Base-by-base conservation (phyloP, 2,329 filamentous ascomycete genomes). In the Colletotrichum cereale region DNA sequence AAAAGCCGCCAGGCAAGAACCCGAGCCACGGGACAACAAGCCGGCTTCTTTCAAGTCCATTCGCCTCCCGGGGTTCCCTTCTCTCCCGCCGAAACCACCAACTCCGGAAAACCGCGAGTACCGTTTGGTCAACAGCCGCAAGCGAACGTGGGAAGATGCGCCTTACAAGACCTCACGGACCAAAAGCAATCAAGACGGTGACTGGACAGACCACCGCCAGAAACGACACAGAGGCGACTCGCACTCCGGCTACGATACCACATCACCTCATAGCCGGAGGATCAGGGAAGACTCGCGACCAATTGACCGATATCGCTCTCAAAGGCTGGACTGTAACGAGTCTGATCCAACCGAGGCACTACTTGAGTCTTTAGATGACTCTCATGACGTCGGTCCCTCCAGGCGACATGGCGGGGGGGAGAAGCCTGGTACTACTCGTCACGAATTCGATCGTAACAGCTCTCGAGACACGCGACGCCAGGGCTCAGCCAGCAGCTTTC, bases 81-180 rank as follows among this genome's bases (percentile, higher is more conserved):
- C 70, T 26, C 60, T 72, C 21, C 70, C 70, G 5, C 66, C 70
- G 16, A 70, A 66, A 34, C 66, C 70, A 21, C 66, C 66, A 8
- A 66, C 66, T 7, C 66, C 70, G 3, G 70, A 72, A 2, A 62
- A 62, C 26, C 65, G 60, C 36, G 66, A 72, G 8, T 52, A 65
- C 24, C 60, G 66, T 21, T 48, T 26, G 24, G 18, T 38, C 18
- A 71, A 40, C 29, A 65, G 24, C n/a, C 70, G 70, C 18, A 72
- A 72, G 44, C 66, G 70, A 3, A 36, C 53, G 14, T 72, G 67
- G 70, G 70, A 72, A 21, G 70, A 71, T n/a, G 40, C 66, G 1
- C 31, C 66, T 10, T 38, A 71, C 14, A 50, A 66, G 24, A 50
- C 42, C 53, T n/a, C 56, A 14, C 36, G 48, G 7, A 11, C 26